Conservation (phyloP, 345 rosid species). For the Sisymbrium irio region DNA sequence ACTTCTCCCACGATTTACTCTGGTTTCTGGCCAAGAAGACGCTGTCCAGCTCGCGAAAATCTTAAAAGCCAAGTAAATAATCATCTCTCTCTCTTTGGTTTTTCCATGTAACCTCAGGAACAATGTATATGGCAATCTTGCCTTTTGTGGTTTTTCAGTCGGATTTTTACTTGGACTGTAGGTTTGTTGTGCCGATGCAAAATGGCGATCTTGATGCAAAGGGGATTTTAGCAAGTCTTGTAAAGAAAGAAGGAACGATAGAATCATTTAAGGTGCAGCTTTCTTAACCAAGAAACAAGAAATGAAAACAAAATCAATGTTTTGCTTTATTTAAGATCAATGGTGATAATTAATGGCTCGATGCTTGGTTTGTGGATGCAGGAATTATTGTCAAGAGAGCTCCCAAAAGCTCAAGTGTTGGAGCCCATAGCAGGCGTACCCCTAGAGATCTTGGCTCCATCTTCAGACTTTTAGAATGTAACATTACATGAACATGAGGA, state of each 20-base stretch:
- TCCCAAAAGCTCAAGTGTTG: constrained; percentile 62
- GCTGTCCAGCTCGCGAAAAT: constrained; percentile 81
- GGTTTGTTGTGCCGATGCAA: constrained; percentile 83
- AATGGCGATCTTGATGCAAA: constrained; percentile 86
- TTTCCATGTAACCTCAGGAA: neutral
- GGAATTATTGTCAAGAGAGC: constrained; percentile 65
- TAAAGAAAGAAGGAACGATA: constrained; percentile 68
- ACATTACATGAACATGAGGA: neutral
- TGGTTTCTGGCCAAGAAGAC: constrained; percentile 96
- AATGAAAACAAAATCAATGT: neutral
- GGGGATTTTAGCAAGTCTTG: constrained; percentile 62
- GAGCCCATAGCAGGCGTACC: constrained; percentile 77
- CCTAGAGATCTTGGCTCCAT: constrained; percentile 46
- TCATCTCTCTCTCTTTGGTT: neutral
- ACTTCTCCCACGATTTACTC: constrained; percentile 81
- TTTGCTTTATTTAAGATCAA: neutral
- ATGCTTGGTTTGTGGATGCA: constrained; percentile 27
- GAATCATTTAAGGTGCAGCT: constrained; percentile 72
- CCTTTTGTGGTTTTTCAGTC: neutral
- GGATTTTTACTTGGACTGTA: constrained; percentile 25
- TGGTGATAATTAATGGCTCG: neutral
- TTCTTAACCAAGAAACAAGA: neutral
- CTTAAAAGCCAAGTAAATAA: constrained; percentile 63
- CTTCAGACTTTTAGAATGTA: constrained; percentile 7
- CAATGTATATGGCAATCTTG: constrained; percentile 2